These are phyloP conservation scores for Dipodascopsis uninucleata DNA, from an alignment of 805 yeast species.

Conservation along the genomic window DNA sequence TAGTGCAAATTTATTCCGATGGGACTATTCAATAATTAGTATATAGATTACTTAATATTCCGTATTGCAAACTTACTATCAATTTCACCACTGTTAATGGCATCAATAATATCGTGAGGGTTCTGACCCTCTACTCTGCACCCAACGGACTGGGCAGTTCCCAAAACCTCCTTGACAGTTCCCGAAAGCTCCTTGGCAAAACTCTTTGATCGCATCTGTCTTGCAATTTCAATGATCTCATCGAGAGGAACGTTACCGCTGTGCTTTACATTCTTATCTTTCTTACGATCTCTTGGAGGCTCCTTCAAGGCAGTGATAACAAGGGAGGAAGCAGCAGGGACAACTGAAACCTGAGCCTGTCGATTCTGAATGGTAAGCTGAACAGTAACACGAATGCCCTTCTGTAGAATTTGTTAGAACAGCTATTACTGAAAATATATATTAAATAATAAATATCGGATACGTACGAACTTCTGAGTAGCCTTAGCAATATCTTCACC, in stretches of 20 bases:
- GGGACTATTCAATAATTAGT: constrained; percentile 8
- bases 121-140: constrained; percentile 98
- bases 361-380: constrained; percentile 99
- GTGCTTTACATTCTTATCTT: constrained; percentile 99
- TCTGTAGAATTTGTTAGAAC: constrained; percentile 33
- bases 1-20: constrained; percentile 9
- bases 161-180: constrained; percentile 96
- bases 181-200: constrained; percentile 97
- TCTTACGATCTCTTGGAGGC: constrained; percentile 99
- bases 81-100: constrained; percentile 96
- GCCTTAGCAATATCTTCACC: constrained; percentile 99
- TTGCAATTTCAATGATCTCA: constrained; percentile 94
- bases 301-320: constrained; percentile 99
- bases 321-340: constrained; percentile 98
- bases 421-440: background rate
- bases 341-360: constrained; percentile 98
- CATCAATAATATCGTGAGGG: constrained; percentile 98
- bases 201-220: constrained; percentile 95
- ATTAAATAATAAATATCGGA: background rate
- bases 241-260: constrained; percentile 97
- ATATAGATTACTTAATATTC: constrained; percentile 5
- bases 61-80: constrained; percentile 46
- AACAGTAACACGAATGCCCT: constrained; percentile 99
- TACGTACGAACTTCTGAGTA: constrained; percentile 75
- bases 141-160: constrained; percentile 99